Base-by-base conservation (phyloP, 2,329 filamentous ascomycete species). In the Diaporthe destruens region DNA sequence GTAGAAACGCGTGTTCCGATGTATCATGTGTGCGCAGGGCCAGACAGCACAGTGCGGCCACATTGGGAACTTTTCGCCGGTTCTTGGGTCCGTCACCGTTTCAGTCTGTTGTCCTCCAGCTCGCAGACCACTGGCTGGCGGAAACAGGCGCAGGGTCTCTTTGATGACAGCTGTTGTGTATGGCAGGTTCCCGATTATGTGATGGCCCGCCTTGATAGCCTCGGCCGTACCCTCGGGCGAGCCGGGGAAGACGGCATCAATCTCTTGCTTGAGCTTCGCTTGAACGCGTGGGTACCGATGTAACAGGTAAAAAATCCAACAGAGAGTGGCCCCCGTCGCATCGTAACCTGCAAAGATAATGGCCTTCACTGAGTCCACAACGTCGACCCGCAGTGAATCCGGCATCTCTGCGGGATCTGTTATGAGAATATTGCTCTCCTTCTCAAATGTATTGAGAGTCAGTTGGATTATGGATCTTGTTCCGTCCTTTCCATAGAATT, bases 11-110 rank as follows among this genome's bases (percentile, higher is more conserved):
- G 47, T 23, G 47, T 51, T 51, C 6, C 47, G 47, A n/a, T 51
- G 47, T 51, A 51, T 51, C 47, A 51, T 23, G 47, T 51, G 47
- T 25, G 47, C 47, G 47, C 47, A 51, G n/a, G 47, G 47, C 47
- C 47, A 51, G 47, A 51, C 47, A 11, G 47, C 47, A 25, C 47
- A 51, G n/a, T 51, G 47, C 4, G 47, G 47, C 47, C 47, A 51
- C 47, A 51, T 51, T 7, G 47, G 47, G n/a, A 51, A 51, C 18
- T 23, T 9, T 12, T 51, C n/a, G 6, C 47, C 47, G 2, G 47
- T 51, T 8, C 47, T 51, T 12, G 47, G 47, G 47, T 51, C 47
- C 18, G 47, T 51, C 47, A 51, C 2, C 20, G n/a, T 51, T 25
- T 51, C 47, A 23, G 8, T 7, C 47, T 51, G 47, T 5, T 51